Evolutionary conservation across 75 land plant genomes (phyloP), one percentile per base, ranked within the genome.

Genomic region (Selaginella moellendorffii): DNA sequence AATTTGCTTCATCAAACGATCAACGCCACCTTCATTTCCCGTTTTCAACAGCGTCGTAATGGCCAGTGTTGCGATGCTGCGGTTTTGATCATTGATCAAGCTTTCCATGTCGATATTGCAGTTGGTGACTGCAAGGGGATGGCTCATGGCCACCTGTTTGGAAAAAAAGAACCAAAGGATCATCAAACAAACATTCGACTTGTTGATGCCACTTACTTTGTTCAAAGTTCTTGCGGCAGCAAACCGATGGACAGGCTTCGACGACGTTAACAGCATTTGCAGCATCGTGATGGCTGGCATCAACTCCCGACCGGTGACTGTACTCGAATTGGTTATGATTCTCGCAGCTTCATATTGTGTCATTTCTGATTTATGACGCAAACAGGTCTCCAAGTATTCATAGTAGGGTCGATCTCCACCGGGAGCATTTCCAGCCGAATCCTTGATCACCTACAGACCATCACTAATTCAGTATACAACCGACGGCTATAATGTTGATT

Each of bases 211-310:
- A 67, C 24, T 87, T 69, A 83, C 97, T 90, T 92, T 92, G 65
- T 92, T 92, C 53, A 92, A 69, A 19, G 97, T 92, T n/a, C 97
- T 83, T 51, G 88, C 90, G 78, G 97, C 97, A 71, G 97, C 97
- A 78, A 92, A 92, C 20, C 97, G 72, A 26, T 87, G 69, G 8
- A 92, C 97, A 30, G 97, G 97, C 76, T 92, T 92, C 2, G 97
- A 88, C 26, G 96, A 88, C 61, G 89, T 92, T 66, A 92, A 72
- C 66, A 92, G 88, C 51, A 92, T 77, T 61, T 92, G 97, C 30
- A 92, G 66, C 23, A 92, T 95, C 21, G 95, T 88, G 66, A 92
- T 88, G 1, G 97, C 97, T 51, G 97, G 96, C 42, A 93, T 92
- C 65, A 92, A 56, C 54, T 92, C 97, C 27, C 96, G 72, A 26